Base-by-base conservation (phyloP, 2,329 filamentous ascomycete species). In the Curvularia lunata region DNA sequence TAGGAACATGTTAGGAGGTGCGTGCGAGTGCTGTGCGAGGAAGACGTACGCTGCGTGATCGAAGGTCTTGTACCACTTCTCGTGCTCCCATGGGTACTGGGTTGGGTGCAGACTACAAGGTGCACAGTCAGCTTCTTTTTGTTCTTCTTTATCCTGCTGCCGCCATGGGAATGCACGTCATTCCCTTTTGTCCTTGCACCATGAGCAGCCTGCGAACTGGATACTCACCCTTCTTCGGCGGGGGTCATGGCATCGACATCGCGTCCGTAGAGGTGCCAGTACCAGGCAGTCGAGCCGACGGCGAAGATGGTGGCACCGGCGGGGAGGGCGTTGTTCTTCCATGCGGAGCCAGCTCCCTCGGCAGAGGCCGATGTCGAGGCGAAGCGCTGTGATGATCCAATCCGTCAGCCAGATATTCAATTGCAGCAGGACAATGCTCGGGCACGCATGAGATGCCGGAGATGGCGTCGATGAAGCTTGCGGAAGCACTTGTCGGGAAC, bases 161-260 rank as follows among this genome's bases (percentile, higher is more conserved):
- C 21, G 32, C 32, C 46, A 18, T 48, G 21, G 7, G 4, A 13
- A n/a, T 23, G 21, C 1, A 37, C 32, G 46, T 38, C 34, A 38
- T 38, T 48, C 34, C 47, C 13, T 48, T 48, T 23, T 13, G 2
- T 38, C 16, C n/a, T 21, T 48, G 16, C 21, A 19, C 32, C 23
- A 48, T 5, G 8, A 25, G 23, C 32, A 68, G 60, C 62, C 55
- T 56, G 62, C 56, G 61, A 62, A 52, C 62, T 12, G 45, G 43
- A 25, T 38, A 90, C 94, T 89, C 85, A 99, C 95, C 95, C 95
- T 88, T 99, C 95, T 85, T 99, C 95, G 75, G 90, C 90, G 65
- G 92, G 92, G 72, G 94, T 93, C 88, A 90, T 90, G 72, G 95
- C 95, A 80, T 92, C 87, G 63, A 91, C 90, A 73, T 90, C 88